Conservation (phyloP, 2,329 filamentous ascomycete genomes). For the Cercospora citrullina region DNA sequence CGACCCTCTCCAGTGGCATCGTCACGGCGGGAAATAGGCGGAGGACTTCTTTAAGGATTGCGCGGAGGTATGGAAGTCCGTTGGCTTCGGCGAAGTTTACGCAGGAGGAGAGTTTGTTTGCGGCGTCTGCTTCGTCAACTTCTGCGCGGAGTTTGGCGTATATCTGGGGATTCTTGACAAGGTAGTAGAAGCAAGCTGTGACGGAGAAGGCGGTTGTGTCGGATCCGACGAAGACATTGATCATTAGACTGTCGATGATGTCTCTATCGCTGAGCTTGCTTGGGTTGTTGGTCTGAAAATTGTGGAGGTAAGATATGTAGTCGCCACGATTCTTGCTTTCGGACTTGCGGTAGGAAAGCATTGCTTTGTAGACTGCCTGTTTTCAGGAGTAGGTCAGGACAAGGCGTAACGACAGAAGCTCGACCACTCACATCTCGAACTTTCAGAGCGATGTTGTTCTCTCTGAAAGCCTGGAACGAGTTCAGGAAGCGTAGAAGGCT, state of each 20-base stretch:
- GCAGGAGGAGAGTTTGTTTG: neutral
- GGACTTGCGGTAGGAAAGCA: neutral
- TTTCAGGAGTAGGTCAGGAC: neutral
- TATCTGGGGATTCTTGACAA: constrained; percentile 23
- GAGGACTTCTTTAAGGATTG: constrained; percentile 12
- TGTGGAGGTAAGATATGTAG: neutral
- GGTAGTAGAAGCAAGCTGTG: constrained; percentile 42
- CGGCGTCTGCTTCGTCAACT: neutral
- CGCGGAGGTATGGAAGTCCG: constrained; percentile 14
- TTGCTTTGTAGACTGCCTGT: neutral
- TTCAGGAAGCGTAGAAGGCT: neutral
- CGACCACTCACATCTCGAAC: neutral
- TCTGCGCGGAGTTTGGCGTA: constrained; percentile 6
- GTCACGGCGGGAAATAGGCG: constrained; percentile 11
- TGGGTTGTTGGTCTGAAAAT: neutral
- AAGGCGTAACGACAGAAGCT: neutral
- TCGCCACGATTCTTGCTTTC: neutral
- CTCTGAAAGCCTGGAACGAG: neutral
- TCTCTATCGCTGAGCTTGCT: neutral
- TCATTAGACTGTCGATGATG: constrained; percentile 1
- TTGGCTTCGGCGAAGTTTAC: constrained; percentile 7
- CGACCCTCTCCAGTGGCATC: constrained; percentile 14
- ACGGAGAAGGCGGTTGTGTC: constrained; percentile 14
- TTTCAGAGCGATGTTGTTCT: neutral
- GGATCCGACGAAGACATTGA: constrained; percentile 9